Base-by-base conservation (phyloP, 1,284 basidiomycete genomes). In the Amylostereum chailletii region DNA sequence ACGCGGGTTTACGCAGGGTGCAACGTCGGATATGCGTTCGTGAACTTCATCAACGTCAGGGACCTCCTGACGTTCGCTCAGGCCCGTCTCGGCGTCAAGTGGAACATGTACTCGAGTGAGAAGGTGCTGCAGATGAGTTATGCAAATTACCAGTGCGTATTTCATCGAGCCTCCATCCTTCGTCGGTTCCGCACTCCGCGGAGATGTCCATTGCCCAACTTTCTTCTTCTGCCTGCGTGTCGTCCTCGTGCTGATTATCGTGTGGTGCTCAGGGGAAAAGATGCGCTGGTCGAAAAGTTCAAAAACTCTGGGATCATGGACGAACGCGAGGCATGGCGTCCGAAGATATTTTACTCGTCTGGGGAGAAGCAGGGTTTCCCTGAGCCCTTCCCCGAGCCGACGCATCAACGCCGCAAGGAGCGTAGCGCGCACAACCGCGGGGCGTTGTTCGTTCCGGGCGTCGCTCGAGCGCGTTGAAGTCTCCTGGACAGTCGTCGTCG, bases 91-190 rank as follows among this genome's bases (percentile, higher is more conserved):
- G 88, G 86, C 2, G 76, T 82, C 53, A 90, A 85, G 64, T 92
- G 88, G 88, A 90, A 91, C 61, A 81, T 90, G 79, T 90, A 86
- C 64, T 86, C 85, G 10, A 90, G 86, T 51, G 87, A 92, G 65
- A 93, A 93, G 62, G 81, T 89, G 9, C 67, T 91, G 33, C 85
- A 90, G 58, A 88, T 91, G 83, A 83, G 82, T 55, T 92, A 91
- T 58, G 90, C 90, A 2, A 90, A 86, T 55, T 90, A 88, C 58
- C 89, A 91, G 85, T 87, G 58, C 51, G 82, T 75, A 34, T 46
- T 40, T 47, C 47, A 29, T 39, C 6, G 36, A 26, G 38, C n/a
- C 3, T 39, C 34, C 37, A 3, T 30, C 26, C 37, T 44, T 3
- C 45, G n/a, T 4, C 19, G 19, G 19, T 19, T 19, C 19, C 19